Evolutionary conservation across 257 asterid species (phyloP).

Genomic region (Leonotis leonurus): DNA sequence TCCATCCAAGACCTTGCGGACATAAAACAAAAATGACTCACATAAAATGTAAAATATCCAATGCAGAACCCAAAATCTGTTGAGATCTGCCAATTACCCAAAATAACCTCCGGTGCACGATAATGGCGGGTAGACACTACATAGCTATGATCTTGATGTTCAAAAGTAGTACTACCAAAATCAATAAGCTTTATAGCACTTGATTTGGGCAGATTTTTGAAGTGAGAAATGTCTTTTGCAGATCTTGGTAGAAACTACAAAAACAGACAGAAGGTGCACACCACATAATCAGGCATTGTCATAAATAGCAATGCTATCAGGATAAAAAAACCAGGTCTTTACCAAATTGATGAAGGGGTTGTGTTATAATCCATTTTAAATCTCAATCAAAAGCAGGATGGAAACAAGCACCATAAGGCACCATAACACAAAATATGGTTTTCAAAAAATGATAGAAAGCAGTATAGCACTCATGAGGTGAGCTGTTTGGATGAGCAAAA

Average conservation of each 20-base stretch:
- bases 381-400: constrained; percentile 2
- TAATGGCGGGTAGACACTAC: constrained; percentile 89
- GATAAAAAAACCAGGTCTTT: not conserved
- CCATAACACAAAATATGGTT: not conserved
- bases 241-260: constrained; percentile 53
- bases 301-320: constrained; percentile 3
- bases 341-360: not conserved
- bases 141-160: constrained; percentile 72
- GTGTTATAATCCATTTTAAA: constrained; percentile 15
- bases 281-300: not conserved
- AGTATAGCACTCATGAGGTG: not conserved
- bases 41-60: not conserved
- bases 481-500: constrained; percentile 1
- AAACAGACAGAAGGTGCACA: constrained; percentile 15
- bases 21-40: constrained; percentile 4
- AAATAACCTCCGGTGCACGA: constrained; percentile 94
- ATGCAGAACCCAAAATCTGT: not conserved
- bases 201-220: constrained; percentile 79
- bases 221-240: constrained; percentile 51
- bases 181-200: constrained; percentile 93
- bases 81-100: constrained; percentile 50
- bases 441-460: no score
- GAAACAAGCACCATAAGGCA: constrained; percentile 7
- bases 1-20: constrained; percentile 84
- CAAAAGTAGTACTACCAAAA: constrained; percentile 82